Evolutionary conservation across 1,284 basidiomycete genomes (phyloP).

Genomic region (Paramarasmius palmivorus): DNA sequence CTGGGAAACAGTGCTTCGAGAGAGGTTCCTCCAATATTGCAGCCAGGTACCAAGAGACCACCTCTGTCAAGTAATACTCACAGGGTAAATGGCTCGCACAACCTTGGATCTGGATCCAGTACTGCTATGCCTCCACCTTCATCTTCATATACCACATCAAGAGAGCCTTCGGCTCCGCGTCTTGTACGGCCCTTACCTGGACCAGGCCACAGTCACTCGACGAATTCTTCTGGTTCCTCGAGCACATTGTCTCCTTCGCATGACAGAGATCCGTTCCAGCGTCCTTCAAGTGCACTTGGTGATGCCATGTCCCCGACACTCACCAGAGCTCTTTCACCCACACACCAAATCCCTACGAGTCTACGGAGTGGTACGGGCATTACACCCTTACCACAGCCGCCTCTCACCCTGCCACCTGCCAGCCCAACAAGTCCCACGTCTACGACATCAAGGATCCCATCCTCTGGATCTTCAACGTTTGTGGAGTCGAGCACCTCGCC

Average conservation of each 20-base stretch:
- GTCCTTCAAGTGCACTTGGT: slow-evolving; percentile 59
- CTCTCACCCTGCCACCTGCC: background rate
- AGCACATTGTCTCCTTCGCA: slow-evolving; percentile 32
- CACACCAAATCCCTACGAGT: background rate
- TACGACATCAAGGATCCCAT: background rate
- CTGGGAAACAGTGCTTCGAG: too few relatives aligned
- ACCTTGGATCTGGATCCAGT: too few relatives aligned
- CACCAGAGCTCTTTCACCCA: slow-evolving; percentile 1
- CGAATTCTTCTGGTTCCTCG: too few relatives aligned
- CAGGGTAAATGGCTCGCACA: too few relatives aligned
- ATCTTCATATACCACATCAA: slow-evolving; percentile 17
- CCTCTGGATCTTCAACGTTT: too few relatives aligned
- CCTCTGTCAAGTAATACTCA: too few relatives aligned
- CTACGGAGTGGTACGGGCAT: slow-evolving; percentile 5
- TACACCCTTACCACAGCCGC: background rate
- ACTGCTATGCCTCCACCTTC: background rate
- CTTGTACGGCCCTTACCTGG: slow-evolving; percentile 26
- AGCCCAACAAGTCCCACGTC: background rate
- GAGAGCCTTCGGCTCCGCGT: slow-evolving; percentile 35
- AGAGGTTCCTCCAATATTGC: too few relatives aligned
- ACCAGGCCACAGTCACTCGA: background rate
- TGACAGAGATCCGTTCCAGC: slow-evolving; percentile 58
- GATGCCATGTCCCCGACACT: background rate
- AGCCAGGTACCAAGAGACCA: too few relatives aligned
- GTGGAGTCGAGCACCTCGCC: too few relatives aligned